Conservation (phyloP, 2,329 filamentous ascomycete genomes). For the Zymoseptoria pseudotritici region DNA sequence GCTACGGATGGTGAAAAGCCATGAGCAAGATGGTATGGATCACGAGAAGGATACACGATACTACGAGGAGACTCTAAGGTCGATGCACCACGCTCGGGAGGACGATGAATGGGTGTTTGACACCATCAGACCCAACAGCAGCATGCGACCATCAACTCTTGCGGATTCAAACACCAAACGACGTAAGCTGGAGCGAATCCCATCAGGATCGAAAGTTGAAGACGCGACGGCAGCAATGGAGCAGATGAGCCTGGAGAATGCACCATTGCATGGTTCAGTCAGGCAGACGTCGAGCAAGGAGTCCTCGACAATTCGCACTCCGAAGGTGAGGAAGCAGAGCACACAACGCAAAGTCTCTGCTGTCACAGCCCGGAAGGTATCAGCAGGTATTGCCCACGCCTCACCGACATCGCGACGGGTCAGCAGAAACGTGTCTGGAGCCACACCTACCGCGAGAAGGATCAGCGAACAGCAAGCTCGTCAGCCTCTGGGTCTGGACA, state of each 20-base stretch:
- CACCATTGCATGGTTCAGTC: conserved; percentile 29
- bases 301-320: conserved; percentile 32
- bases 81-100: conserved; percentile 47
- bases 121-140: conserved; percentile 66
- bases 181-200: conserved; percentile 41
- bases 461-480: conserved; percentile 31
- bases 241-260: conserved; percentile 38
- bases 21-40: conserved; percentile 49
- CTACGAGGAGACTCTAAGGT: conserved; percentile 79
- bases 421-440: conserved; percentile 28
- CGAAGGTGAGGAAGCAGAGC: conserved; percentile 25
- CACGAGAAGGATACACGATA: conserved; percentile 57
- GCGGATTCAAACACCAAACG: conserved; percentile 45
- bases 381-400: conserved; percentile 19
- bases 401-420: conserved; percentile 29
- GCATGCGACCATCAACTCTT: conserved; percentile 45
- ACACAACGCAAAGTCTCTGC: conserved; percentile 32
- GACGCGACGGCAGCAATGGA: conserved; percentile 33
- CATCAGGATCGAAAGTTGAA: conserved; percentile 33
- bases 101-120: conserved; percentile 94
- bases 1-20: conserved; percentile 73
- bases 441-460: conserved; percentile 38
- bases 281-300: conserved; percentile 18
- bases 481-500: conserved; percentile 76
- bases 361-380: conserved; percentile 32